phyloP scores from a whole-genome alignment of 148 eudicot species.

The Bassia scoparia region DNA sequence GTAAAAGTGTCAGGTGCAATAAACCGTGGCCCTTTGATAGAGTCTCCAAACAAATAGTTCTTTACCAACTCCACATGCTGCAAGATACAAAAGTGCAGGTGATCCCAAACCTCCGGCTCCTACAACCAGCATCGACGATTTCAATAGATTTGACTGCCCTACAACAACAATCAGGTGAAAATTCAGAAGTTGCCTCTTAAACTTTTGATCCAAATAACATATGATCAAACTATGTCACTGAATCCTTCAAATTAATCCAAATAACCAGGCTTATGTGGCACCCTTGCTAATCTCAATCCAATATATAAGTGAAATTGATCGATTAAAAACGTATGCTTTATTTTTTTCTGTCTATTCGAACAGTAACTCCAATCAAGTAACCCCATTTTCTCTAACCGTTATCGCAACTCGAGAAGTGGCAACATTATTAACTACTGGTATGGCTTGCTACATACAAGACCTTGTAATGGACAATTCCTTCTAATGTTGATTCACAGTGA shows the following conservation, averaged over 20 bases:
- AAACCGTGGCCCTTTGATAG: neutral
- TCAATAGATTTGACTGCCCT: slow-evolving; percentile 76
- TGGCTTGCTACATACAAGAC: too few relatives aligned
- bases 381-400: too few relatives aligned
- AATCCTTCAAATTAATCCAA: neutral
- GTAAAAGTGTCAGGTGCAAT: neutral
- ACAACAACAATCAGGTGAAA: slow-evolving; percentile 25
- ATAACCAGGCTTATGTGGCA: neutral
- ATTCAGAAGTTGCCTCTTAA: slow-evolving; percentile 5
- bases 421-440: too few relatives aligned
- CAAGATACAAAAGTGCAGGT: slow-evolving; percentile 90
- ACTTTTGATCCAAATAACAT: neutral
- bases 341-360: too few relatives aligned
- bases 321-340: too few relatives aligned
- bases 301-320: too few relatives aligned
- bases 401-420: too few relatives aligned
- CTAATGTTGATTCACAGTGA: too few relatives aligned
- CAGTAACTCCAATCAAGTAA: too few relatives aligned
- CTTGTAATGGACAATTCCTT: too few relatives aligned
- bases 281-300: neutral
- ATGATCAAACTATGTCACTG: neutral
- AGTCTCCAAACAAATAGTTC: slow-evolving; percentile 4
- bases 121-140: slow-evolving; percentile 78
- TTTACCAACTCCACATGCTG: slow-evolving; percentile 94
- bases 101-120: slow-evolving; percentile 99